A percentile compares a stretch with the other conserved stretches of the same genome.
Conservation (phyloP, 2,329 filamentous ascomycete genomes). For the Alternaria ethzedia region DNA sequence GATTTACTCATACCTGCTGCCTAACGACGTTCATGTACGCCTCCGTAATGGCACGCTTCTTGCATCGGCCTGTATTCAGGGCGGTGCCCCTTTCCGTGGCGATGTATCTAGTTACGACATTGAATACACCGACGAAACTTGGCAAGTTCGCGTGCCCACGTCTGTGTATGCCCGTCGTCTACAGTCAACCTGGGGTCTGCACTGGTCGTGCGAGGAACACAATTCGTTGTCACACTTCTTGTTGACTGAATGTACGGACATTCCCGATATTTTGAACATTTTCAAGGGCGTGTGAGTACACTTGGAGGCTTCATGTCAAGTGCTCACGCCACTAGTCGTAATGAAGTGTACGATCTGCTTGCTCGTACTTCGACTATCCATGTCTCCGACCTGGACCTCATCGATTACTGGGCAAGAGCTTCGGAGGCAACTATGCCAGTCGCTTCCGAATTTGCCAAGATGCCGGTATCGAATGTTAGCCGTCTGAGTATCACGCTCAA, state of each 20-base stretch:
- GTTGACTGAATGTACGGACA: neutral
- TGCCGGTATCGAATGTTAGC: neutral
- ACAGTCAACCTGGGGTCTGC: neutral
- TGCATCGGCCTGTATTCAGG: neutral
- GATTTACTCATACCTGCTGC: neutral
- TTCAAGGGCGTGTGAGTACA: neutral
- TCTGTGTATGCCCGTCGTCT: neutral
- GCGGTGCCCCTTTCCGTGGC: too few species aligned
- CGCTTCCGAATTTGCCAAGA: neutral
- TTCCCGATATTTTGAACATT: neutral
- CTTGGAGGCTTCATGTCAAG: neutral
- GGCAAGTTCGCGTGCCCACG: too few species aligned
- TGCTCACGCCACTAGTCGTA: neutral
- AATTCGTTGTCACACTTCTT: neutral
- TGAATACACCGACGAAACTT: too few species aligned
- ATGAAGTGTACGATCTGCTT: neutral
- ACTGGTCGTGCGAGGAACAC: neutral
- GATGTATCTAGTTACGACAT: too few species aligned
- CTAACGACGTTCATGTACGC: neutral
- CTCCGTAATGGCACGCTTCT: neutral
- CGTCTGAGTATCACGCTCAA: neutral
- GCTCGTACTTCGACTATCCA: neutral
- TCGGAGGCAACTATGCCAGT: neutral
- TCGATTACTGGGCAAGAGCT: neutral
- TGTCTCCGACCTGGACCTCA: neutral